Base-by-base conservation (phyloP, 805 yeast species). In the Candida sakaeoensis region DNA sequence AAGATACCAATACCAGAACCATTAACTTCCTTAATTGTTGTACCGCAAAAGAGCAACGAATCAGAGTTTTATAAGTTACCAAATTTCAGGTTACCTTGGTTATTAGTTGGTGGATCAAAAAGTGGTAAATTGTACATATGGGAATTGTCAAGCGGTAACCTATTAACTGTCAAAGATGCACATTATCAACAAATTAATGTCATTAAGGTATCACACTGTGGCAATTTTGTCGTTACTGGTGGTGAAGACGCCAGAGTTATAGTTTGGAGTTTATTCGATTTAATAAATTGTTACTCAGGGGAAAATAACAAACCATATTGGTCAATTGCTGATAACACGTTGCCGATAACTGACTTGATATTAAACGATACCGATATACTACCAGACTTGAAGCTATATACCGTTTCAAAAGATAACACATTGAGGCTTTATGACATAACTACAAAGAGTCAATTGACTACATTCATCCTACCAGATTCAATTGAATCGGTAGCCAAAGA, bases 1-100 rank as follows among this genome's bases (percentile, higher is more conserved):
- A 71, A 82, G 51, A 70, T 90, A 29, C 93, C 96, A 0, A 68
- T 90, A 10, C 96, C 97, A 0, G 97, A 87, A 58, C 79, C 77
- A 39, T 60, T 90, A 29, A 62, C 75, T 10, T 77, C 87, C 54
- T 51, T 87, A 36, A 65, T 75, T 0, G 51, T 77, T 64, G 49
- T 68, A 54, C 39, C 63, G 57, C 57, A 65, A 52, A 51, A 64
- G 29, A 46, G n/a, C n/a, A n/a, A 13, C 37, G 44, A 23, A 47
- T 49, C 18, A 35, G 48, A 47, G 6, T 25, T 39, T 12, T 49
- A 47, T 8, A 53, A 45, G 12, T 53, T 59, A 15, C 72, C 79
- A 4, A 60, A 54, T 33, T 74, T 70, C 54, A 63, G 76, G 45
- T 53, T 73, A 27, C 83, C 84, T 15, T 82, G 84, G 73, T 55